Evolutionary conservation across 371 early-diverging fungal species (phyloP), one percentile per base, ranked within the genome.

Genomic region (Mucor sp.): DNA sequence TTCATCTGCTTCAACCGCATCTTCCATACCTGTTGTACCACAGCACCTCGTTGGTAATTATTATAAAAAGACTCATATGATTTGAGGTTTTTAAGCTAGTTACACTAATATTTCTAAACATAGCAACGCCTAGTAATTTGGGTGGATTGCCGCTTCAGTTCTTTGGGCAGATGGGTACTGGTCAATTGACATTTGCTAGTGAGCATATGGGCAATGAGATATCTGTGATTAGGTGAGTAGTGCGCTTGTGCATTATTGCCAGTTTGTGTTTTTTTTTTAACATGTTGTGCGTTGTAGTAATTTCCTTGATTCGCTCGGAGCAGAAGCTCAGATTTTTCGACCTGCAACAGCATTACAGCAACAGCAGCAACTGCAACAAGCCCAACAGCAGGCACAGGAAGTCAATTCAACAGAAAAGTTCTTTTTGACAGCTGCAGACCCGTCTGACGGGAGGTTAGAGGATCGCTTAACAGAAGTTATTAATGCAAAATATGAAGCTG

Each of bases 401-500:
- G 85, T 87, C 58, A 70, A 71, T 50, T 65, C 70, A 27, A 62
- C 72, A 4, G 96, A 95, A 71, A 87, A 89, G 70, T 97, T 95
- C 76, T 89, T 93, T 60, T 78, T 96, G 60, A 94, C 93, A 6
- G 95, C 95, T 0, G 95, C 96, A 1, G 94, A 97, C 76, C 96
- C 95, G 0, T 82, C 83, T 1, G 96, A 95, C 67, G 93, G 92
- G 12, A 87, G 92, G 27, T 77, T 87, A 12, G 92, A 93, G 70
- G 95, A 94, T 65, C 90, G 94, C 56, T 80, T 96, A 62, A 93
- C 87, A 37, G 92, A 95, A 70, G 91, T 96, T 32, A 93, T 97
- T 75, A 91, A 90, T 71, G 95, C 95, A 30, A 97, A 97, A 77
- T 95, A 92, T 68, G 94, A 96, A 61, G 96, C 97, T 4, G 98